Evolutionary conservation across 2,329 filamentous ascomycete genomes (phyloP).

Genomic region (Colletotrichum gloeosporioides): DNA sequence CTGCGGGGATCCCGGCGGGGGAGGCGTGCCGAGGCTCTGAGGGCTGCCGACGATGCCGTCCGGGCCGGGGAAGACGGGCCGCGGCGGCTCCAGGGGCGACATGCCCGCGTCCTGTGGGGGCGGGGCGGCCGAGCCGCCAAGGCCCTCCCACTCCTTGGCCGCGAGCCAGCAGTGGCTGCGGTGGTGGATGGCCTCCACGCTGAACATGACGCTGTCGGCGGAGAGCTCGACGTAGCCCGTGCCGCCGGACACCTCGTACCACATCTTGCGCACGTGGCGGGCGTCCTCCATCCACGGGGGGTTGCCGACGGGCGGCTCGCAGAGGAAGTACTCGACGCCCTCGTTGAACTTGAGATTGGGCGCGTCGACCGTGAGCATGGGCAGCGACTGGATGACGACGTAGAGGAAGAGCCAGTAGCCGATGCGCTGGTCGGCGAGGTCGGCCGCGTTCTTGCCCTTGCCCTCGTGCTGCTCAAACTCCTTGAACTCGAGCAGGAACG

Average conservation of each 20-base stretch:
- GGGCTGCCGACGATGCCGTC: conserved; percentile 30
- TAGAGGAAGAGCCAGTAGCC: conserved; percentile 87
- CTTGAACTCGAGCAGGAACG: conserved; percentile 74
- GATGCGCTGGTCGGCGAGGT: conserved; percentile 73
- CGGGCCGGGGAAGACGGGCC: conserved; percentile 36
- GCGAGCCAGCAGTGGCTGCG: conserved; percentile 63
- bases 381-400: conserved; percentile 76
- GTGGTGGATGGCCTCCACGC: conserved; percentile 65
- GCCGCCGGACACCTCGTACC: conserved; percentile 76
- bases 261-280: conserved; percentile 68
- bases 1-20: conserved; percentile 31
- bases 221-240: conserved; percentile 61
- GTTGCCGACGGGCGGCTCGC: conserved; percentile 74
- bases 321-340: conserved; percentile 82
- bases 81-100: conserved; percentile 43
- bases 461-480: conserved; percentile 74
- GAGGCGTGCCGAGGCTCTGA: conserved; percentile 27
- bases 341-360: conserved; percentile 72
- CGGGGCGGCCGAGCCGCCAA: conserved; percentile 30
- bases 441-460: conserved; percentile 66
- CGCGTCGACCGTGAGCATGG: conserved; percentile 79
- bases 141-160: conserved; percentile 54
- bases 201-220: conserved; percentile 65
- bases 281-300: conserved; percentile 76
- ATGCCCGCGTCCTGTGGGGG: conserved; percentile 36